Evolutionary conservation across 768 basidiomycete genomes (phyloP).

Genomic region (Lactifluus hygrophoroides): DNA sequence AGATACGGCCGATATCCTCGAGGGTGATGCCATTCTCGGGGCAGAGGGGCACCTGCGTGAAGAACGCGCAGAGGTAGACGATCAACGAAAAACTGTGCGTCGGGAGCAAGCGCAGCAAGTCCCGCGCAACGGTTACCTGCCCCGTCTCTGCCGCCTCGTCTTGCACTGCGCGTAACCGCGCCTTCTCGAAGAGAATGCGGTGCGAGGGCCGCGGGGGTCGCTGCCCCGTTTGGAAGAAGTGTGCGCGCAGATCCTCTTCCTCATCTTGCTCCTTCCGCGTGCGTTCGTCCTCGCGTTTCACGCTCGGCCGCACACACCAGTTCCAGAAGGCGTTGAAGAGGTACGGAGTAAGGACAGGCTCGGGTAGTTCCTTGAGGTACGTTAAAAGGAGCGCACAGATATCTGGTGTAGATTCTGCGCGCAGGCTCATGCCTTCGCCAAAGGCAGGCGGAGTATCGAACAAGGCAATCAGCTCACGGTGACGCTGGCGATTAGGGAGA

Average conservation of each 20-base stretch:
- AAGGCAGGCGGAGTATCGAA: slow-evolving; percentile 30
- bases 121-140: slow-evolving; percentile 34
- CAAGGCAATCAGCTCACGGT: slow-evolving; percentile 31
- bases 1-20: slow-evolving; percentile 39
- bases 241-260: slow-evolving; percentile 27
- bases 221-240: slow-evolving; percentile 25
- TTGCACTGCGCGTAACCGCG: neutral
- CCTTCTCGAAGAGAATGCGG: slow-evolving; percentile 6
- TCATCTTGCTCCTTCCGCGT: slow-evolving; percentile 26
- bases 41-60: slow-evolving; percentile 43
- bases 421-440: slow-evolving; percentile 22
- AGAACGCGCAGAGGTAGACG: slow-evolving; percentile 39
- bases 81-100: slow-evolving; percentile 34
- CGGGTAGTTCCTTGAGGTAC: slow-evolving; percentile 40
- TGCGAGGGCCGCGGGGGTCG: slow-evolving; percentile 15
- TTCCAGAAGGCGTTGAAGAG: slow-evolving; percentile 37
- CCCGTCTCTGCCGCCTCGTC: slow-evolving; percentile 22
- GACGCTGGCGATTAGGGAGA: slow-evolving; percentile 33
- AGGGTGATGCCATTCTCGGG: slow-evolving; percentile 42
- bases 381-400: slow-evolving; percentile 39
- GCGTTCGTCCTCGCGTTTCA: slow-evolving; percentile 28
- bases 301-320: slow-evolving; percentile 38
- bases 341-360: slow-evolving; percentile 35
- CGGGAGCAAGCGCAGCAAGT: slow-evolving; percentile 44
- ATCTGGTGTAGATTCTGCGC: slow-evolving; percentile 30